Percentiles rank a stretch among this genome's conserved stretches.
phyloP scores from a whole-genome alignment of 2,329 filamentous ascomycete species.

The Sarocladiaceae sp. region DNA sequence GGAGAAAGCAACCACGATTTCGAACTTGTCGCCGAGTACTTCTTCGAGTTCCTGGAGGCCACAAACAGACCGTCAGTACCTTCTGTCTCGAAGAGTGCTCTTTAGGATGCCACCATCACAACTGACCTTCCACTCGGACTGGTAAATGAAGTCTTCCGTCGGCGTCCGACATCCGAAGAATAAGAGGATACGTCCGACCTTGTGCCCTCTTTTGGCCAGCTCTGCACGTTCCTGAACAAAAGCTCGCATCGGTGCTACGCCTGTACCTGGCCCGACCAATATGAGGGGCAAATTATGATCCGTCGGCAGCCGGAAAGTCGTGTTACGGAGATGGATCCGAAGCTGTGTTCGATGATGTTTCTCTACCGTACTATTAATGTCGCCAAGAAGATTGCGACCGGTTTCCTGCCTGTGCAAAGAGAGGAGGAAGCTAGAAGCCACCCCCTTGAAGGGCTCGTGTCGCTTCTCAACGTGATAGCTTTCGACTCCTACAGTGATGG shows the following conservation, averaged over 20 bases:
- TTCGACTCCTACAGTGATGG: background rate
- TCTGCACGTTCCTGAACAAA: slow-evolving; percentile 47
- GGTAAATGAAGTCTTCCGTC: slow-evolving; percentile 81
- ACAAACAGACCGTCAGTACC: too few relatives aligned
- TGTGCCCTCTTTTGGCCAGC: background rate
- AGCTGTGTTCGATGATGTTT: background rate
- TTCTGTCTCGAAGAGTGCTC: slow-evolving; percentile 83
- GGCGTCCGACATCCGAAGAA: slow-evolving; percentile 95
- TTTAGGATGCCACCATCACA: too few relatives aligned
- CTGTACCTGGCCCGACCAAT: slow-evolving; percentile 93
- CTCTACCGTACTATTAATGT: background rate
- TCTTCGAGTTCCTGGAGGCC: slow-evolving; percentile 76
- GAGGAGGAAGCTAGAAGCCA: slow-evolving; percentile 17
- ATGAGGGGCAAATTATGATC: slow-evolving; percentile 50
- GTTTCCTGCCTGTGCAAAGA: slow-evolving; percentile 6
- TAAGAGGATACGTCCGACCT: slow-evolving; percentile 74
- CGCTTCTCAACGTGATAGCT: background rate
- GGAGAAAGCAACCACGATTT: slow-evolving; percentile 83
- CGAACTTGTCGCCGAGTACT: slow-evolving; percentile 74
- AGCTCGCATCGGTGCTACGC: slow-evolving; percentile 91
- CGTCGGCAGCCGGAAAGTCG: slow-evolving; percentile 34
- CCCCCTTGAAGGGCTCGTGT: slow-evolving; percentile 11
- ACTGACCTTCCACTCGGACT: slow-evolving; percentile 60
- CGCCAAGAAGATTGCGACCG: background rate
- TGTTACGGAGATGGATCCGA: background rate